Evolutionary conservation across 352 stramenopile genomes (phyloP).

Genomic region (Blastocystis hominis): DNA sequence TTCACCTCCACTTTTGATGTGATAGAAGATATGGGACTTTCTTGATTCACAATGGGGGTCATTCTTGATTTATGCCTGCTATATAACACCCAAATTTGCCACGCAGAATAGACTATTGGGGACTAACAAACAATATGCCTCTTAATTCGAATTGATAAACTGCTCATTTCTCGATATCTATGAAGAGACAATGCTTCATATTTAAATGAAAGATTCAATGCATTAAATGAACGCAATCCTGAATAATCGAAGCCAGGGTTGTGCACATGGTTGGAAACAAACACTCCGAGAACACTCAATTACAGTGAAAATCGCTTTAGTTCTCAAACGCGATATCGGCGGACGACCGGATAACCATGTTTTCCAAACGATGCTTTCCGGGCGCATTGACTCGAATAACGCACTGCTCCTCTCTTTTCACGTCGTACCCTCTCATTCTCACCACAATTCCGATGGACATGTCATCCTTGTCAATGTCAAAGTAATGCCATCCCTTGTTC

Average conservation of each 20-base stretch:
- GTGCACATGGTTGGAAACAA: background rate
- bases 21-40: background rate
- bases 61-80: background rate
- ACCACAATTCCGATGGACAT: slow-evolving; percentile 47
- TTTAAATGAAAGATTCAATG: too few relatives aligned
- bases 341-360: background rate
- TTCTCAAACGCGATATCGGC: background rate
- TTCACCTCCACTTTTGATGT: background rate
- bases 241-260: background rate
- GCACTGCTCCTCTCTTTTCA: slow-evolving; percentile 61
- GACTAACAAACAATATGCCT: background rate
- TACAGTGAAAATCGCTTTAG: background rate
- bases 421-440: slow-evolving; percentile 58
- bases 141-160: background rate
- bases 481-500: slow-evolving; percentile 68
- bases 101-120: background rate
- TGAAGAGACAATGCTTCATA: too few relatives aligned
- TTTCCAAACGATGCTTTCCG: slow-evolving; percentile 65
- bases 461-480: slow-evolving; percentile 59
- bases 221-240: too few relatives aligned
- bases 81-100: background rate
- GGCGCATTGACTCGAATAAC: slow-evolving; percentile 65
- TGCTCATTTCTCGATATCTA: too few relatives aligned
- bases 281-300: background rate
- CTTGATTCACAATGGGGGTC: background rate